Evolutionary conservation across 805 yeast species (phyloP).

Genomic region (Nakazawaea holstii): DNA sequence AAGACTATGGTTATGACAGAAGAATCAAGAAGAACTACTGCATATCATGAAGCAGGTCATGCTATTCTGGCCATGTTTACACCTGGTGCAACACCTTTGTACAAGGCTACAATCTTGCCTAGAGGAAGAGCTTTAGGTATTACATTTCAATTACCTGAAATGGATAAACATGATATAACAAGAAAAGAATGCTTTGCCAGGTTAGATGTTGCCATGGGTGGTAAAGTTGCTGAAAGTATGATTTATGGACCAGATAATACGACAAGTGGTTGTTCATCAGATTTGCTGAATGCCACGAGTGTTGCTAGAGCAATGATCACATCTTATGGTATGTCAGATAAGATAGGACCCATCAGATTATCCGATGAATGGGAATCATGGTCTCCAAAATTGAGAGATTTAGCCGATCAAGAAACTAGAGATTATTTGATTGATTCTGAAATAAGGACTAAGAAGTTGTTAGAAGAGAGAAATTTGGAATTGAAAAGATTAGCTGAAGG

Average conservation of each 20-base stretch:
- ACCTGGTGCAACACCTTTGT: slow-evolving; percentile 89
- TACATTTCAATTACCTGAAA: slow-evolving; percentile 95
- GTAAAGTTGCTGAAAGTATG: slow-evolving; percentile 94
- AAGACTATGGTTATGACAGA: slow-evolving; percentile 97
- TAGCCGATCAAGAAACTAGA: slow-evolving; percentile 91
- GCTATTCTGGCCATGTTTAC: slow-evolving; percentile 97
- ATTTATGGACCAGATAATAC: slow-evolving; percentile 88
- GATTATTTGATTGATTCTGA: slow-evolving; percentile 70
- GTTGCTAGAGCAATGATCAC: slow-evolving; percentile 97
- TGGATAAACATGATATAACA: slow-evolving; percentile 95
- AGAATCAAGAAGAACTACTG: slow-evolving; percentile 88
- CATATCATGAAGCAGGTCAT: slow-evolving; percentile 99
- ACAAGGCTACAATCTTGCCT: slow-evolving; percentile 95
- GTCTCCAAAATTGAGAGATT: slow-evolving; percentile 83
- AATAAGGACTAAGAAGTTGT: slow-evolving; percentile 65
- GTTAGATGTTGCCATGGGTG: slow-evolving; percentile 98
- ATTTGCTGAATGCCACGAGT: slow-evolving; percentile 81
- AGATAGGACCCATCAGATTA: slow-evolving; percentile 86
- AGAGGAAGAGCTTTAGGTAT: slow-evolving; percentile 96
- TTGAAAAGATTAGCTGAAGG: slow-evolving; percentile 89
- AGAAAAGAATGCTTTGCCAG: slow-evolving; percentile 85
- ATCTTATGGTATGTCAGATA: slow-evolving; percentile 92
- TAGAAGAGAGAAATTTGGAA: slow-evolving; percentile 59
- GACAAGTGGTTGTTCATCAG: slow-evolving; percentile 93
- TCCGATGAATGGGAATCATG: slow-evolving; percentile 92